Percentiles rank a stretch among this genome's conserved stretches.
phyloP scores from a whole-genome alignment of 2,329 filamentous ascomycete genomes.

The Aureobasidium vineae region DNA sequence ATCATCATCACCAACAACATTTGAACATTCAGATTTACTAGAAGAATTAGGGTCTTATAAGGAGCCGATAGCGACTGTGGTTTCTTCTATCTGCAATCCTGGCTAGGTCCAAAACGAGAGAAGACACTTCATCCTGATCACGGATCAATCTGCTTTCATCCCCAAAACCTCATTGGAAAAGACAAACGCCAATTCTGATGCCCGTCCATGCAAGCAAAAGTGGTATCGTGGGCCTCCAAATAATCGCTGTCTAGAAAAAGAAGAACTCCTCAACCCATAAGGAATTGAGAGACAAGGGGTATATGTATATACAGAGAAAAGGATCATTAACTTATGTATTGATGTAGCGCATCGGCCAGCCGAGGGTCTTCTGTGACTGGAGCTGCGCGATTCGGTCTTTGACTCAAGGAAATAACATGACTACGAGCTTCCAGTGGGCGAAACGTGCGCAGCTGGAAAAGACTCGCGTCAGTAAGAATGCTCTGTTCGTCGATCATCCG shows the following conservation, averaged over 20 bases:
- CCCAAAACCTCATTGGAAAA: background rate
- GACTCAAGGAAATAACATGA: background rate
- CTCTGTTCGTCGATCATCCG: conserved; percentile 22
- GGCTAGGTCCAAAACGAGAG: background rate
- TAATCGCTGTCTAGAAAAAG: background rate
- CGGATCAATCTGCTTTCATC: background rate
- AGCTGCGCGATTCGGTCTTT: background rate
- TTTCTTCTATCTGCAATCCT: conserved; percentile 19
- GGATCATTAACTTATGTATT: conserved; percentile 18
- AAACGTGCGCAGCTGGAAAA: conserved; percentile 13
- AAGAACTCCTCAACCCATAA: background rate
- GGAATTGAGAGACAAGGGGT: background rate
- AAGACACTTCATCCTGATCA: background rate
- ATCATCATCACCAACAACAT: background rate
- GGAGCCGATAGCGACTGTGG: background rate
- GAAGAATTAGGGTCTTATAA: background rate
- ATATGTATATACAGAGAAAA: conserved; percentile 26
- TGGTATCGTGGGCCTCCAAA: conserved; percentile 15
- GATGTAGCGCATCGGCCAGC: conserved; percentile 17
- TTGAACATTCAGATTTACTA: background rate
- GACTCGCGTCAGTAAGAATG: conserved; percentile 18
- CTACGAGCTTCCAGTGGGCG: conserved; percentile 17
- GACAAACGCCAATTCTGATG: conserved; percentile 18
- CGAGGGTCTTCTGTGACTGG: background rate
- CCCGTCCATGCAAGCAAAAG: conserved; percentile 18